Conservation (phyloP, 2,329 filamentous ascomycete species). For the Rachicladosporium sp. region DNA sequence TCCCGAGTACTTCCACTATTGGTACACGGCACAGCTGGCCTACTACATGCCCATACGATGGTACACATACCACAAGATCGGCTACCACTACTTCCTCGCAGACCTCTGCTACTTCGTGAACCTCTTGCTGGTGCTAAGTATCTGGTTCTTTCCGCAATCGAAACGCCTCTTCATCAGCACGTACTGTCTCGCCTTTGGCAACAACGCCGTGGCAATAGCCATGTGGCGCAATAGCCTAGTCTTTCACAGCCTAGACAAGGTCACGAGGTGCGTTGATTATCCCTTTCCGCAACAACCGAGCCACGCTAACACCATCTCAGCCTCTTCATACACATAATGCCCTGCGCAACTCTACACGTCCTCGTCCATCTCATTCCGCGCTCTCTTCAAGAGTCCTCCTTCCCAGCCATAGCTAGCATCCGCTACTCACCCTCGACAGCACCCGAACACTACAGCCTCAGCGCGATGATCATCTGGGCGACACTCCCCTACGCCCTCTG, state of each 20-base stretch:
- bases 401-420: slow-evolving; percentile 77
- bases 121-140: slow-evolving; percentile 62
- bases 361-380: slow-evolving; percentile 69
- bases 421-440: slow-evolving; percentile 57
- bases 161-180: slow-evolving; percentile 85
- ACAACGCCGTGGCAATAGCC: slow-evolving; percentile 93
- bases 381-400: slow-evolving; percentile 53
- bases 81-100: slow-evolving; percentile 93
- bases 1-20: slow-evolving; percentile 77
- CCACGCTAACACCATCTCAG: slow-evolving; percentile 26
- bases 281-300: neutral
- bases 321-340: slow-evolving; percentile 99
- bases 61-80: slow-evolving; percentile 79
- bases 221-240: slow-evolving; percentile 99
- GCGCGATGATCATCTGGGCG: slow-evolving; percentile 87
- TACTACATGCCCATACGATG: slow-evolving; percentile 97
- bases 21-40: slow-evolving; percentile 49
- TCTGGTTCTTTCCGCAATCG: slow-evolving; percentile 84
- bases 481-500: slow-evolving; percentile 85
- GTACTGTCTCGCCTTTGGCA: slow-evolving; percentile 87
- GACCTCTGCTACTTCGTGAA: slow-evolving; percentile 99
- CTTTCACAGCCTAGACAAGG: slow-evolving; percentile 97
- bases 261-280: slow-evolving; percentile 51
- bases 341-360: slow-evolving; percentile 83
- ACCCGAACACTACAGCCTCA: slow-evolving; percentile 59